A percentile compares a stretch with the other conserved stretches of the same genome.
These are phyloP conservation scores for Cardamine occulta DNA, from an alignment of 345 rosid species.

Conservation along the genomic window DNA sequence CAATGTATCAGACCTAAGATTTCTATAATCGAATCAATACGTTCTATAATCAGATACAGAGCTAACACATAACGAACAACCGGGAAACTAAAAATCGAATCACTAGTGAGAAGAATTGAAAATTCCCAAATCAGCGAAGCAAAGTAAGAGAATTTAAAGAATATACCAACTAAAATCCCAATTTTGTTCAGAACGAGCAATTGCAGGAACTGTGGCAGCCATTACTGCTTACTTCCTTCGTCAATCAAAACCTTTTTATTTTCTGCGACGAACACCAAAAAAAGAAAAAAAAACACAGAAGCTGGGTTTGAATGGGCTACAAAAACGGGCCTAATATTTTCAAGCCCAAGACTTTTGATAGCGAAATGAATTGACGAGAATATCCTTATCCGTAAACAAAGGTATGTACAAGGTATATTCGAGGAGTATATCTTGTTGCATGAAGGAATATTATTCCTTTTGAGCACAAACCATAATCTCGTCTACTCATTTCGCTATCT, in stretches of 20 bases:
- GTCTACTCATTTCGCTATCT: slow-evolving; percentile 19
- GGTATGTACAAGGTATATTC: slow-evolving; percentile 37
- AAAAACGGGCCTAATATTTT: background rate
- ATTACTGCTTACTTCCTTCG: slow-evolving; percentile 33
- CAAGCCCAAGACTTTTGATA: slow-evolving; percentile 4
- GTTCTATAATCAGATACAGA: slow-evolving; percentile 1
- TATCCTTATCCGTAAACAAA: slow-evolving; percentile 3
- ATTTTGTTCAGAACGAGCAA: slow-evolving; percentile 22
- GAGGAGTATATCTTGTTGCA: slow-evolving; percentile 33
- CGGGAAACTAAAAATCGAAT: slow-evolving; percentile 1
- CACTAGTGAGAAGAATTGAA: background rate
- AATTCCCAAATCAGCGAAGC: background rate
- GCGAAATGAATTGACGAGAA: background rate
- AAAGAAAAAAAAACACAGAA: background rate
- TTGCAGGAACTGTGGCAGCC: slow-evolving; percentile 40
- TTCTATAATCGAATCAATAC: slow-evolving; percentile 1
- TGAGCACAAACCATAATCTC: slow-evolving; percentile 25
- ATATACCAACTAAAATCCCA: slow-evolving; percentile 70
- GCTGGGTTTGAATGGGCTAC: slow-evolving; percentile 12
- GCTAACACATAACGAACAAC: slow-evolving; percentile 6
- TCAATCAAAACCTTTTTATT: background rate
- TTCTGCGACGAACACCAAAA: background rate
- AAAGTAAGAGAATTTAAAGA: slow-evolving; percentile 6
- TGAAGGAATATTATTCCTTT: slow-evolving; percentile 48
- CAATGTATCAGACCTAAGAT: background rate